Conservation (phyloP, 2,329 filamentous ascomycete genomes). For the Pyrenochaeta sp. region DNA sequence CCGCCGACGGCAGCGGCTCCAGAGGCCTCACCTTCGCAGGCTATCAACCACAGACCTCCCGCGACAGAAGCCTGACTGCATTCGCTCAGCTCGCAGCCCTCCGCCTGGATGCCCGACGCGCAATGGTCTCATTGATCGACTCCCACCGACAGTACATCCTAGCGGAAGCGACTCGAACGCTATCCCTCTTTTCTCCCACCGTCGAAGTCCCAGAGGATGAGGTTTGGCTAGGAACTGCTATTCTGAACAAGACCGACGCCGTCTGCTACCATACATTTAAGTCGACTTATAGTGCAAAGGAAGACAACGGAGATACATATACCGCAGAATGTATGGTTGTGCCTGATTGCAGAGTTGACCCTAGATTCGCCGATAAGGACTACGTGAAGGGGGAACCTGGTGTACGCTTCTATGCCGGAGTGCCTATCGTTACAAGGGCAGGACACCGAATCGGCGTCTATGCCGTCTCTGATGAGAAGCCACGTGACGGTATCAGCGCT, state of each 20-base stretch:
- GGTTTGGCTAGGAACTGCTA: slow-evolving; percentile 43
- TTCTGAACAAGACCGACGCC: slow-evolving; percentile 39
- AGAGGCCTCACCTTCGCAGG: slow-evolving; percentile 38
- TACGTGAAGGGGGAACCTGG: slow-evolving; percentile 39
- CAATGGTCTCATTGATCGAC: slow-evolving; percentile 50
- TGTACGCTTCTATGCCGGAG: slow-evolving; percentile 45
- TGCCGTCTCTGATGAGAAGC: slow-evolving; percentile 42
- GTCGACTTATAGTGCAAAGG: slow-evolving; percentile 32
- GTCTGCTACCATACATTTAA: slow-evolving; percentile 41
- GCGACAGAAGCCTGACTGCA: slow-evolving; percentile 44
- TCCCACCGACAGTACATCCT: slow-evolving; percentile 49
- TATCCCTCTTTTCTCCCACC: slow-evolving; percentile 41
- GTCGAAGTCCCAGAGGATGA: slow-evolving; percentile 32
- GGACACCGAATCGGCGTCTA: slow-evolving; percentile 44
- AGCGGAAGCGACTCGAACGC: slow-evolving; percentile 48
- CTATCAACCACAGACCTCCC: slow-evolving; percentile 29
- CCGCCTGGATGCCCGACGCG: slow-evolving; percentile 42
- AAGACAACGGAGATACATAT: slow-evolving; percentile 25
- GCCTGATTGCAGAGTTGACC: slow-evolving; percentile 35
- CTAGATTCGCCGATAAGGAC: slow-evolving; percentile 32
- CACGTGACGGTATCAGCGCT: slow-evolving; percentile 32
- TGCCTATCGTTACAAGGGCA: slow-evolving; percentile 40
- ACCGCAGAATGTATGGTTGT: slow-evolving; percentile 35
- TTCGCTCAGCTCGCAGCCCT: slow-evolving; percentile 49
- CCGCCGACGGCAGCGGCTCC: slow-evolving; percentile 28